Percentiles rank a stretch among this genome's conserved stretches.
phyloP scores from a whole-genome alignment of 306 rosid genomes.

The Purshia tridentata region DNA sequence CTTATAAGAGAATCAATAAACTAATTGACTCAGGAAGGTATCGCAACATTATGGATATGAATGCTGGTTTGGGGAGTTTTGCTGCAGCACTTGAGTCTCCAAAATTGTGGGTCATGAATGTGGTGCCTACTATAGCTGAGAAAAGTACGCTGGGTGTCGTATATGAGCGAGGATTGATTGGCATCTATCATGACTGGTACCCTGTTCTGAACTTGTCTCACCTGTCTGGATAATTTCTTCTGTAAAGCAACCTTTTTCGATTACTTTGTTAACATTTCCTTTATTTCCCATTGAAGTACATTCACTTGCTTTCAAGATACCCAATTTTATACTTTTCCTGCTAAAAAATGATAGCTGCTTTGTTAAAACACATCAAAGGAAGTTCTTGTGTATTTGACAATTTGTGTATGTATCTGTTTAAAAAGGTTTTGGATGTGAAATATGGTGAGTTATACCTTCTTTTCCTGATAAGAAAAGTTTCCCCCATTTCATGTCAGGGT shows the following conservation, averaged over 20 bases:
- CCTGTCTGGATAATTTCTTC: conserved; percentile 6
- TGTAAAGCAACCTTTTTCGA: conserved; percentile 2
- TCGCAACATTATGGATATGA: conserved; percentile 95
- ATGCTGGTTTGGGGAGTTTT: conserved; percentile 91
- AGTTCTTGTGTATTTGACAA: neutral
- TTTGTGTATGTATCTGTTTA: neutral
- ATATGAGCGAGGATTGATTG: conserved; percentile 81
- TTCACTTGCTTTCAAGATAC: neutral
- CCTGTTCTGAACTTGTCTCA: conserved; percentile 17
- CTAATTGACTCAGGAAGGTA: conserved; percentile 83
- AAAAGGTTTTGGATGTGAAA: neutral
- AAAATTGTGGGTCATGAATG: conserved; percentile 95
- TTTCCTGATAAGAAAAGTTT: neutral
- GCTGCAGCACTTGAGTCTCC: conserved; percentile 80
- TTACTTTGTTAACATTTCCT: neutral
- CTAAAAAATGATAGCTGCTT: neutral
- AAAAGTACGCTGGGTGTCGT: conserved; percentile 66
- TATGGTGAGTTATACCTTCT: neutral
- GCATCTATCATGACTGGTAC: conserved; percentile 96
- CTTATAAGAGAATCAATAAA: conserved; percentile 73
- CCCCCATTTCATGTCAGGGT: neutral
- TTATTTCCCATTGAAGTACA: neutral
- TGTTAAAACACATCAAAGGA: neutral
- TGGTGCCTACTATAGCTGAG: conserved; percentile 83
- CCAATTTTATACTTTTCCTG: neutral